Conservation (phyloP, 306 rosid species). For the Urtica urens region DNA sequence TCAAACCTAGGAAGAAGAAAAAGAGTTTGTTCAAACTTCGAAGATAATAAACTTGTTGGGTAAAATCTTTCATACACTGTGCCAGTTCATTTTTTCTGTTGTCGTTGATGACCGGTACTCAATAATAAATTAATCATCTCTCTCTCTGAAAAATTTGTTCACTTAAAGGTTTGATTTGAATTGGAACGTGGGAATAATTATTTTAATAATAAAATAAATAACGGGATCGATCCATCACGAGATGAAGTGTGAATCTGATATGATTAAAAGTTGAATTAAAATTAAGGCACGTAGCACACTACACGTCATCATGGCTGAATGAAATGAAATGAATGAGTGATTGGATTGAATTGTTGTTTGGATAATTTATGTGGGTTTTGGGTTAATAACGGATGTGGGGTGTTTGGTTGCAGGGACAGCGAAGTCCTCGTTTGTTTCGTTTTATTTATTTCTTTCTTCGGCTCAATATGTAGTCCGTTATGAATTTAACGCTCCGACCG, state of each 20-base stretch:
- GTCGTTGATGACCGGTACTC: no score
- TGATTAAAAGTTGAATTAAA: neutral
- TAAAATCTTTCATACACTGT: no score
- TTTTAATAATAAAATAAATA: no score
- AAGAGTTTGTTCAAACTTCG: no score
- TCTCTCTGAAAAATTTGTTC: no score
- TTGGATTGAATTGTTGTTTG: neutral
- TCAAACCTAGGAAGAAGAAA: neutral
- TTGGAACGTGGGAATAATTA: constrained; percentile 26
- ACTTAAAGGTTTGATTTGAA: constrained; percentile 19
- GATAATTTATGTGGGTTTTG: neutral
- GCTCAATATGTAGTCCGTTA: neutral
- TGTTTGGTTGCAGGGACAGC: neutral
- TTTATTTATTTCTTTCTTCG: neutral
- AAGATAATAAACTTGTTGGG: no score
- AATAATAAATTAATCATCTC: no score
- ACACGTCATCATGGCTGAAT: constrained; percentile 12
- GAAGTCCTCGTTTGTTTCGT: neutral
- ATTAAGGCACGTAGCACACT: no score
- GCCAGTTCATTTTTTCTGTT: no score
- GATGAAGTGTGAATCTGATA: neutral
- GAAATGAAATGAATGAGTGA: no score
- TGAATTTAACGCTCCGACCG: neutral
- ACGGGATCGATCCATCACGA: no score
- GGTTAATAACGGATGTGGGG: constrained; percentile 18